Conservation (phyloP, 164 flowering plant species). For the Taxillus chinensis region DNA sequence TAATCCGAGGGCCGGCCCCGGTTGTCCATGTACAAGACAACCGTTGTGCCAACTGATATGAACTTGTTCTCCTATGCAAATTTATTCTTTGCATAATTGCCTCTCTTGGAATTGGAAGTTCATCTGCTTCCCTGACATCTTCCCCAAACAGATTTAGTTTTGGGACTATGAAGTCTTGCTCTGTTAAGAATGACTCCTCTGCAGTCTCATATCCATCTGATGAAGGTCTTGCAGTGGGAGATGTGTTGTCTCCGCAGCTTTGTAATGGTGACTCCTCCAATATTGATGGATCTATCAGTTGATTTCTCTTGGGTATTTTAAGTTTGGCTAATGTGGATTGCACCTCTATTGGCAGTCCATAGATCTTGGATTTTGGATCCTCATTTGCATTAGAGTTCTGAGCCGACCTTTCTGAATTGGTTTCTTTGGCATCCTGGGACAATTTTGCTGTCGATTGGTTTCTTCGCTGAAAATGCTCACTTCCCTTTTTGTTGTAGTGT, state of each 20-base stretch:
- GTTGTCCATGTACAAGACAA: conserved; percentile 48
- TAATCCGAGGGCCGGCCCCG: conserved; percentile 64
- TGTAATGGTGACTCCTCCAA: conserved; percentile 7
- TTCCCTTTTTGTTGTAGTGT: neutral
- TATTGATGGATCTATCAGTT: conserved; percentile 17
- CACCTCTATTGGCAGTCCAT: conserved; percentile 15
- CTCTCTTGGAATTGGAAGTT: conserved; percentile 33
- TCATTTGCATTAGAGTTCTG: conserved; percentile 6
- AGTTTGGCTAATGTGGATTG: conserved; percentile 24
- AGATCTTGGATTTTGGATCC: conserved; percentile 2
- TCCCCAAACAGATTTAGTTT: conserved; percentile 40
- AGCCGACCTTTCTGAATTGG: neutral
- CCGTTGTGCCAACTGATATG: conserved; percentile 45
- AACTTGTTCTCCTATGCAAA: conserved; percentile 42
- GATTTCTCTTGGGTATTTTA: conserved; percentile 26
- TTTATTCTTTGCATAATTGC: conserved; percentile 41
- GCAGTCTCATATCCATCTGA: conserved; percentile 49
- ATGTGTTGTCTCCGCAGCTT: neutral
- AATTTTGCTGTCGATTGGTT: conserved; percentile 4
- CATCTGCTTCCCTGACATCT: conserved; percentile 24
- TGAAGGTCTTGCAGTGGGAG: conserved; percentile 2
- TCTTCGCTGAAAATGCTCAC: neutral
- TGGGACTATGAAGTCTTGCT: conserved; percentile 31
- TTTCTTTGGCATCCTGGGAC: conserved; percentile 1
- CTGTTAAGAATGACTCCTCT: conserved; percentile 31